Conservation (phyloP, 2,329 filamentous ascomycete species). For the Ophidiomyces ophidiicola region DNA sequence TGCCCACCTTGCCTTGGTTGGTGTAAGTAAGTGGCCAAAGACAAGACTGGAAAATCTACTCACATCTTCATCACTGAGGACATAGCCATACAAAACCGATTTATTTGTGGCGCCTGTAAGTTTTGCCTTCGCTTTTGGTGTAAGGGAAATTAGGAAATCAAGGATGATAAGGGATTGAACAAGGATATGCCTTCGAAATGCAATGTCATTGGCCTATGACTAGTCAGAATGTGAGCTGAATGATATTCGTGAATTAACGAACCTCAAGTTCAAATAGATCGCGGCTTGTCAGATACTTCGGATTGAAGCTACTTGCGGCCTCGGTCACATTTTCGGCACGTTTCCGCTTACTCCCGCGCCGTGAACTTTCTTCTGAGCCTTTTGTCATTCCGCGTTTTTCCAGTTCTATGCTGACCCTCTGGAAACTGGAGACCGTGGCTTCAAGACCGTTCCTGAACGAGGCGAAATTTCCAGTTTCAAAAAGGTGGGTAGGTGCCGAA, state of each 20-base stretch:
- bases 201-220: constrained; percentile 70
- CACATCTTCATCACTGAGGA: constrained; percentile 71
- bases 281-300: constrained; percentile 94
- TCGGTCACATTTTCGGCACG: constrained; percentile 49
- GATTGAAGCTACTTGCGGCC: constrained; percentile 69
- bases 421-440: constrained; percentile 61
- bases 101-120: constrained; percentile 65
- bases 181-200: constrained; percentile 84
- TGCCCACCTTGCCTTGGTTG: constrained; percentile 69
- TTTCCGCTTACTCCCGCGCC: constrained; percentile 59
- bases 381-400: constrained; percentile 52
- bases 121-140: constrained; percentile 68
- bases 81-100: constrained; percentile 73
- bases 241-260: constrained; percentile 15
- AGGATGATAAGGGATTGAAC: constrained; percentile 91
- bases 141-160: constrained; percentile 88
- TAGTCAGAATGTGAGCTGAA: constrained; percentile 9
- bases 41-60: constrained; percentile 18
- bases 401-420: constrained; percentile 53
- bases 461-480: constrained; percentile 56
- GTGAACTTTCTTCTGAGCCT: constrained; percentile 46
- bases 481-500: constrained; percentile 75
- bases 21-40: constrained; percentile 14
- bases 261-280: constrained; percentile 94
- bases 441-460: constrained; percentile 52